These are phyloP conservation scores for Malus asiatica DNA, from an alignment of 306 rosid species.

Conservation along the genomic window DNA sequence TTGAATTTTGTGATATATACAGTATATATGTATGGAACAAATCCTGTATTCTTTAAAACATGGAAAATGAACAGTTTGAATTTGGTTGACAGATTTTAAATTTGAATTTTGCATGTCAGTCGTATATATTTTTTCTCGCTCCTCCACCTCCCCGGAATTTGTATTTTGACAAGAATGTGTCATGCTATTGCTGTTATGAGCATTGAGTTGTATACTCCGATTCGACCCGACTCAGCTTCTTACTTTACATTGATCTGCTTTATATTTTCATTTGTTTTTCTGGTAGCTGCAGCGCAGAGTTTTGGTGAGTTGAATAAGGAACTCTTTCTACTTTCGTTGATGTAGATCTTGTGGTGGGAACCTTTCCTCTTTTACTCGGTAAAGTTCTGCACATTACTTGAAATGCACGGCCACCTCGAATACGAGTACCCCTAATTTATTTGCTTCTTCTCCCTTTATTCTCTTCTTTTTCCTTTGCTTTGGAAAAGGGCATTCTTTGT, in stretches of 20 bases:
- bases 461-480: constrained; percentile 19
- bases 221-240: not conserved
- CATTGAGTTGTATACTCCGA: not conserved
- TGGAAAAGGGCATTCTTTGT: constrained; percentile 28
- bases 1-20: constrained; percentile 49
- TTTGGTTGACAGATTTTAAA: constrained; percentile 29
- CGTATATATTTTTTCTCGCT: not conserved
- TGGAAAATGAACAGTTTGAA: constrained; percentile 47
- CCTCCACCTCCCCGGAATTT: not conserved
- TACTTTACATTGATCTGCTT: not conserved
- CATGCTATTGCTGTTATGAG: not conserved
- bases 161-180: not conserved
- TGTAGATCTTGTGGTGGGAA: not conserved
- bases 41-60: constrained; percentile 70
- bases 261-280: not conserved
- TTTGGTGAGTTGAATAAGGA: not conserved
- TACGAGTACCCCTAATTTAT: not conserved
- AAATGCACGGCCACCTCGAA: constrained; percentile 21
- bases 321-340: not conserved
- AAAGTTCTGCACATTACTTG: constrained; percentile 13
- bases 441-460: constrained; percentile 4
- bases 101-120: not conserved
- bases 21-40: constrained; percentile 40
- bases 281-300: not conserved
- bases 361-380: not conserved